Evolutionary conservation across 2,329 filamentous ascomycete species (phyloP).

Genomic region (Fusarium miscanthi): DNA sequence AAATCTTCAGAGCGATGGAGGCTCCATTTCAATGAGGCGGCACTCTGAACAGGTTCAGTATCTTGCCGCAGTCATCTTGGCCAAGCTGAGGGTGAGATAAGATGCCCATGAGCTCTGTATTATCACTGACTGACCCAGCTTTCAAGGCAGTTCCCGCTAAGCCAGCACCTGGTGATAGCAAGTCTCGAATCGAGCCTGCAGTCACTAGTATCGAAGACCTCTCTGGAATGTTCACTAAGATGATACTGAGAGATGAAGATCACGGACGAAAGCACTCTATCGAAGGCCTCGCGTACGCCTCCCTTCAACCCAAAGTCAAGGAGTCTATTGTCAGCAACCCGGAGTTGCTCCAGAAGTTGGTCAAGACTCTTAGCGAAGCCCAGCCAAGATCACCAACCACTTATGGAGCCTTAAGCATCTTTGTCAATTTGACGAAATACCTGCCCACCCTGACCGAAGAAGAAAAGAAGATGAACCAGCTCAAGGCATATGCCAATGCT

Average conservation of each 20-base stretch:
- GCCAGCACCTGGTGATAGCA: constrained; percentile 52
- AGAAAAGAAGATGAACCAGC: constrained; percentile 88
- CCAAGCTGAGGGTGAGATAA: constrained; percentile 71
- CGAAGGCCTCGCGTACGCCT: constrained; percentile 92
- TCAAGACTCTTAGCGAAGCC: constrained; percentile 69
- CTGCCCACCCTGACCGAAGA: constrained; percentile 84
- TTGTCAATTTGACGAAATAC: constrained; percentile 87
- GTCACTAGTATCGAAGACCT: constrained; percentile 74
- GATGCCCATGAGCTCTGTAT: constrained; percentile 27
- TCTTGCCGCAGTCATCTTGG: constrained; percentile 78
- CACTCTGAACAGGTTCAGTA: constrained; percentile 72
- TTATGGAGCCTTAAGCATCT: constrained; percentile 87
- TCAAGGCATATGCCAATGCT: constrained; percentile 94
- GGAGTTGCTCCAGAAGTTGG: constrained; percentile 75
- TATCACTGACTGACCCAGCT: constrained; percentile 61
- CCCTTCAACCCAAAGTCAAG: constrained; percentile 85
- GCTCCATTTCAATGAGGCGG: constrained; percentile 68
- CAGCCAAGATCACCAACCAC: constrained; percentile 75
- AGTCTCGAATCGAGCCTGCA: constrained; percentile 62
- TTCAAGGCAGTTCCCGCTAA: constrained; percentile 66
- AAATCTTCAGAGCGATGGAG: constrained; percentile 68
- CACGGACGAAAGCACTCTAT: constrained; percentile 76
- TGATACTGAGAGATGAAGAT: constrained; percentile 70
- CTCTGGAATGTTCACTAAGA: constrained; percentile 71
- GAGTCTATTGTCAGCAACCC: constrained; percentile 79